Evolutionary conservation across 1,139 yeast genomes (phyloP), one percentile per base, ranked within the genome.

Genomic region (Diutina rugosa): DNA sequence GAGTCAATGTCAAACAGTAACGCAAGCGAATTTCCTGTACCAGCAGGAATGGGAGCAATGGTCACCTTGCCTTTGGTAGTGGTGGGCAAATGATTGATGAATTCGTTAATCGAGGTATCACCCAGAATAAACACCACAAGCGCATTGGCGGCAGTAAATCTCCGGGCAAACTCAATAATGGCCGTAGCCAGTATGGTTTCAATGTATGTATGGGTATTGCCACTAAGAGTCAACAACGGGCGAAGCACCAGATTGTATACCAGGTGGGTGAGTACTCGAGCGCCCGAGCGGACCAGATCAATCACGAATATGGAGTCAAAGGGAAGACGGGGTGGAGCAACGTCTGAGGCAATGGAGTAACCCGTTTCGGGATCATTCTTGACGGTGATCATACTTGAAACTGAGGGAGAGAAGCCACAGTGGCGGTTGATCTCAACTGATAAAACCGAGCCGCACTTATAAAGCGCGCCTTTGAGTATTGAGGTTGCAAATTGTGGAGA

Each of bases 1-100:
- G 64, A 63, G 0, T 62, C 60, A 18, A 82, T 64, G 1, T 81
- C 83, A 9, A 85, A 63, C 0, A 96, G 84, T 21, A 80, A 77
- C 1, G 90, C 80, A 57, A 89, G 72, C 8, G 96, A 90, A 65
- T 90, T 90, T 0, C 96, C 97, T 0, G 96, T 85, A 1, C 98
- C 98, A 57, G 84, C 76, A 0, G 97, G 96, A 28, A 90, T 70
- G 3, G 83, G 78, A 10, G 75, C 70, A 1, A 87, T 56, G 14
- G 67, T 64, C 51, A 77, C 55, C 3, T 38, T 55, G 1, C 56
- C 49, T 16, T 86, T 64, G 2, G 74, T 73, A 4, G 6, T 16
- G n/a, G 4, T 8, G 21, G 44, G 46, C 10, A 52, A 14, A n/a
- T 52, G 46, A 65, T 90, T 90, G 58, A 89, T 64, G 58, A 90